Base-by-base conservation (phyloP, 176 grass and related monocot species). In the Pontederia crassipes region DNA sequence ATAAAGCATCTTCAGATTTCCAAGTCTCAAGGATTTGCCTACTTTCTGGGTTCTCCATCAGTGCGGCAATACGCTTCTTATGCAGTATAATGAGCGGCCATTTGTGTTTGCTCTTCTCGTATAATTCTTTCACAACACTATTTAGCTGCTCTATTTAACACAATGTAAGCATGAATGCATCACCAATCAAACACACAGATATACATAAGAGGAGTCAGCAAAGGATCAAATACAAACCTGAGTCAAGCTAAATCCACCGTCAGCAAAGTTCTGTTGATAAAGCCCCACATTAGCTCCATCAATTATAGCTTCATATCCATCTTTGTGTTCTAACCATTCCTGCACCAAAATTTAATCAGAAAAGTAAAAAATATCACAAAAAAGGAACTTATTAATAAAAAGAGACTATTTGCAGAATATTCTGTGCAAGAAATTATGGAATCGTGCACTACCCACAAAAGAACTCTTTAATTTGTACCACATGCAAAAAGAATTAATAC, bases 191-290 rank as follows among this genome's bases (percentile, higher is more conserved):
- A 46, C 18, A 59, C 15, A 61, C 52, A 40, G 58, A n/a, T 1
- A 35, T 53, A 5, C 55, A 45, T 18, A 66, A 28, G 45, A 47
- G 0, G 15, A 59, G 58, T 54, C 13, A 32, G 17, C 46, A 59
- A 54, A 59, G 67, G 32, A 70, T 69, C 73, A 49, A n/a, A 32
- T 63, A 80, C 73, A 57, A 59, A 90, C 90, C 91, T 95, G 91
- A 75, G 74, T 77, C 12, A 95, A 65, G 70, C 80, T 82, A 66
- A 96, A 96, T 74, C 86, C 81, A 0, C 91, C 91, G 10, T 87
- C 81, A 1, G 91, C 68, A 67, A 96, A 96, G 79, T 96, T 96
- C 61, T 96, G 91, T 63, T 96, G 91, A 74, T 90, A 90, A 57
- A 96, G 78, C 72, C 74, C 91, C 69, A 96, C 77, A 67, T 96